Evolutionary conservation across 352 stramenopile species (phyloP).

Genomic region (Phytophthora niederhauseri): DNA sequence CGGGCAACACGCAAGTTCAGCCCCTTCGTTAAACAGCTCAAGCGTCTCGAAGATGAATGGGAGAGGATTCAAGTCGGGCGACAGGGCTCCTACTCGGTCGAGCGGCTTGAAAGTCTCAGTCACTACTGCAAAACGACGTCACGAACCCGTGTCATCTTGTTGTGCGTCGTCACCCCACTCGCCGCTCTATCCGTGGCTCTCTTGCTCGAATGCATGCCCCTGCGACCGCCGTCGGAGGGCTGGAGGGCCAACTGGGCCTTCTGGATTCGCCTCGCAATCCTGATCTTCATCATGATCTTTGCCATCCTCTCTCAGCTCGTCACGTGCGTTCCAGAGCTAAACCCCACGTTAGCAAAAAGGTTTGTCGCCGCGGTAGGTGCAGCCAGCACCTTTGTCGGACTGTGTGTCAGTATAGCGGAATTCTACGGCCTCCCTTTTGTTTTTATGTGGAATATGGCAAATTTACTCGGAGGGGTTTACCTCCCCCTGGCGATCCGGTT

Average conservation of each 20-base stretch:
- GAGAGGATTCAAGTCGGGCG: not conserved
- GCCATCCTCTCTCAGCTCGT: not conserved
- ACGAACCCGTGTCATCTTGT: not conserved
- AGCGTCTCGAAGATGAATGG: not conserved
- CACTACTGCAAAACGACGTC: not conserved
- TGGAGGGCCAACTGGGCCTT: constrained; percentile 3
- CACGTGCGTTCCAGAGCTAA: not conserved
- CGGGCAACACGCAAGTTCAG: not conserved
- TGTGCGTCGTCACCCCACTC: not conserved
- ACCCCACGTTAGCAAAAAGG: not conserved
- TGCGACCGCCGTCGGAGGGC: not conserved
- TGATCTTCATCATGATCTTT: not conserved
- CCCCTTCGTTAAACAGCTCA: not conserved
- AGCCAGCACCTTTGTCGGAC: not conserved
- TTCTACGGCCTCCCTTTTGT: not conserved
- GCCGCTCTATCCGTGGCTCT: not conserved
- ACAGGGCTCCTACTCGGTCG: not conserved
- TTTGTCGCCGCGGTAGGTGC: not conserved
- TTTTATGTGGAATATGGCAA: not conserved
- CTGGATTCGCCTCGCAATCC: not conserved
- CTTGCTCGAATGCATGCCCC: not conserved
- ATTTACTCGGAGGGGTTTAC: not conserved
- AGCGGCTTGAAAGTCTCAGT: not conserved
- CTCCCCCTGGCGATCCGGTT: not conserved
- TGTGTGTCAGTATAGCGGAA: not conserved